Evolutionary conservation across 106 monocot species (phyloP), one percentile per base, ranked within the genome.

Genomic region (Xerophyta viscosa): DNA sequence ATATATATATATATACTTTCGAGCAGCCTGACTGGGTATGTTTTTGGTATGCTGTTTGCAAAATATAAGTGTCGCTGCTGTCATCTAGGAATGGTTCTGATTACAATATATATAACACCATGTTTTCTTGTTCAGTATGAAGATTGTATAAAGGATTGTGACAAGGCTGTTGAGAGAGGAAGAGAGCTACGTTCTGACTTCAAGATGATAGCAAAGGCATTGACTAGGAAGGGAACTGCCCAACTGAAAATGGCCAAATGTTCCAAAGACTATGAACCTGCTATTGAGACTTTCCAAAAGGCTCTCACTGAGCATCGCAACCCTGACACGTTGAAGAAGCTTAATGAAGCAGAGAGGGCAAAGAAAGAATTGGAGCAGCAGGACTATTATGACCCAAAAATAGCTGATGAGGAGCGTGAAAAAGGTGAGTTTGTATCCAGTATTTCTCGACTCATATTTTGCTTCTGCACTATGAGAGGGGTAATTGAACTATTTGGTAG

Each of bases 351-450:
- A 43, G 78, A 89, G 61, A 78, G 66, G 46, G 84, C 85, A 37
- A 96, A 82, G 80, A 89, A 85, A 55, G 96, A 96, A 48, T 17
- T 82, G 24, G 96, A 96, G 46, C 96, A 89, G 24, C 88, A 89
- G 52, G 88, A 96, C 36, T 82, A 82, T 50, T 89, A 62, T 71
- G 81, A 96, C 61, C 96, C 96, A 55, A 81, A 79, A 61, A 22
- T 89, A 48, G 96, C 96, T 54, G 96, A 96, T 29, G 82, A 78
- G 37, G 96, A 96, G 52, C 71, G 88, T 46, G 94, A 96, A 52
- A 96, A 96, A 77, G 96, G 96, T 96, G 31, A 39, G 10, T 15
- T 39, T 39, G n/a, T n/a, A n/a, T n/a, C n/a, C n/a, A n/a, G n/a
- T n/a, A n/a, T n/a, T n/a, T n/a, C n/a, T n/a, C n/a, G n/a, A n/a